These are phyloP conservation scores for Boeremia exigua DNA, from an alignment of 2,329 filamentous ascomycete species.

Conservation along the genomic window DNA sequence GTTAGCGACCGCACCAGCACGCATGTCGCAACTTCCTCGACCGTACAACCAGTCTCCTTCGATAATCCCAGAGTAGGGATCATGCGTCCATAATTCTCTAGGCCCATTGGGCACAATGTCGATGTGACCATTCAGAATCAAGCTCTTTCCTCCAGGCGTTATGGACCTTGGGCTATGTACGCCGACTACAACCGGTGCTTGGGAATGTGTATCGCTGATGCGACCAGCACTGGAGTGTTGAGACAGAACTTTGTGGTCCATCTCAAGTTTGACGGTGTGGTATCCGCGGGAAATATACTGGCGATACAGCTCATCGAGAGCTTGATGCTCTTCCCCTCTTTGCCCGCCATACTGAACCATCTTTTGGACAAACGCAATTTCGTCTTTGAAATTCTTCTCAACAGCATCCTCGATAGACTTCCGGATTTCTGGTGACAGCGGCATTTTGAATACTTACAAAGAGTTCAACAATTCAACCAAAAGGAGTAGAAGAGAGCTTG, in stretches of 20 bases:
- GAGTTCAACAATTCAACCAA: neutral
- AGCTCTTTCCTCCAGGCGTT: slow-evolving; percentile 21
- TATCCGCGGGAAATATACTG: slow-evolving; percentile 22
- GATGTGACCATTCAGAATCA: slow-evolving; percentile 30
- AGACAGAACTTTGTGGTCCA: slow-evolving; percentile 19
- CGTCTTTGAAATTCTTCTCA: slow-evolving; percentile 22
- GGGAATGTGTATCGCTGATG: slow-evolving; percentile 20
- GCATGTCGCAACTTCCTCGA: slow-evolving; percentile 27
- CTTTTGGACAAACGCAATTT: slow-evolving; percentile 25
- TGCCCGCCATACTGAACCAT: slow-evolving; percentile 28
- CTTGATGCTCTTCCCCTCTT: slow-evolving; percentile 23
- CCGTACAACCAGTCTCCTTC: slow-evolving; percentile 31
- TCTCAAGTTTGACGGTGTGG: slow-evolving; percentile 19
- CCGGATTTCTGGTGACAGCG: slow-evolving; percentile 12
- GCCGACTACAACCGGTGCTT: slow-evolving; percentile 20
- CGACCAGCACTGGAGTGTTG: slow-evolving; percentile 20
- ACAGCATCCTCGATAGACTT: slow-evolving; percentile 23
- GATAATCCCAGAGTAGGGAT: slow-evolving; percentile 25
- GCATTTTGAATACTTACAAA: slow-evolving; percentile 5
- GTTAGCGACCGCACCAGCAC: slow-evolving; percentile 25
- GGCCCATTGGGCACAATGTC: slow-evolving; percentile 30
- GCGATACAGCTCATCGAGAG: slow-evolving; percentile 20
- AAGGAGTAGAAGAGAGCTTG: neutral
- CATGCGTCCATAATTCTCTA: slow-evolving; percentile 24
- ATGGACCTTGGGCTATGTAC: slow-evolving; percentile 15